Percentiles rank a stretch among this genome's conserved stretches.
These are phyloP conservation scores for Gliomastix tumulicola DNA, from an alignment of 2,329 filamentous ascomycete genomes.

Conservation along the genomic window DNA sequence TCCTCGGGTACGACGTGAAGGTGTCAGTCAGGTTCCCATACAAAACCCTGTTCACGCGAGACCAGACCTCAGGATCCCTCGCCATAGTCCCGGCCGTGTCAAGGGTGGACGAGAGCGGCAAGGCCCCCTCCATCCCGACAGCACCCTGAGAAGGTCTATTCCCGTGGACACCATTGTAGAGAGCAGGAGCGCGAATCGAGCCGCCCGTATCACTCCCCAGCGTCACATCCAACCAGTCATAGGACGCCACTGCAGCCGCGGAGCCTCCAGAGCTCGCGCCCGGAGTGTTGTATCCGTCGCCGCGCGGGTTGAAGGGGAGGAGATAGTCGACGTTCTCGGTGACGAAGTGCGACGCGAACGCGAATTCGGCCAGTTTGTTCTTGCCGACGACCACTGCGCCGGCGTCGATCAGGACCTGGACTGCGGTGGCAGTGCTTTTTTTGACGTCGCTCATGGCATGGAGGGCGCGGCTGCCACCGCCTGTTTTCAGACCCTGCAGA, in stretches of 20 bases:
- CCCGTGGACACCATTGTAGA: slow-evolving; percentile 34
- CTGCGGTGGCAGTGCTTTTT: slow-evolving; percentile 36
- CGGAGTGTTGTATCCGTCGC: slow-evolving; percentile 16
- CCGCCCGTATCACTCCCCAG: slow-evolving; percentile 28
- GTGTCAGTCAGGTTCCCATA: no score
- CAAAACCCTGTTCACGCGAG: slow-evolving; percentile 18
- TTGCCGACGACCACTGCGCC: slow-evolving; percentile 45
- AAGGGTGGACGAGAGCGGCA: slow-evolving; percentile 29
- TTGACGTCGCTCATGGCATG: slow-evolving; percentile 42
- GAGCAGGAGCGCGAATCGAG: slow-evolving; percentile 35
- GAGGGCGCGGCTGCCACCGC: slow-evolving; percentile 49
- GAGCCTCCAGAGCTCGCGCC: slow-evolving; percentile 16
- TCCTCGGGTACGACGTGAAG: no score
- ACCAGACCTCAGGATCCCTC: slow-evolving; percentile 25
- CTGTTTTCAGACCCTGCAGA: slow-evolving; percentile 43
- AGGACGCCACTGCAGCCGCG: slow-evolving; percentile 16
- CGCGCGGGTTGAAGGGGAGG: slow-evolving; percentile 18
- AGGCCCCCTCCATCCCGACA: slow-evolving; percentile 26
- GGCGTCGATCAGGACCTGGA: slow-evolving; percentile 50
- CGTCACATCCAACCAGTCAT: slow-evolving; percentile 17
- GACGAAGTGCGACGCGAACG: slow-evolving; percentile 30
- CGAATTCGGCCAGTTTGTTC: slow-evolving; percentile 36
- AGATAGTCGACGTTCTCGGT: slow-evolving; percentile 30
- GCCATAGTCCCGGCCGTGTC: slow-evolving; percentile 37
- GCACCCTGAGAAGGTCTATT: slow-evolving; percentile 33